Evolutionary conservation across 768 basidiomycete species (phyloP).

Genomic region (Psilocybe sp.): DNA sequence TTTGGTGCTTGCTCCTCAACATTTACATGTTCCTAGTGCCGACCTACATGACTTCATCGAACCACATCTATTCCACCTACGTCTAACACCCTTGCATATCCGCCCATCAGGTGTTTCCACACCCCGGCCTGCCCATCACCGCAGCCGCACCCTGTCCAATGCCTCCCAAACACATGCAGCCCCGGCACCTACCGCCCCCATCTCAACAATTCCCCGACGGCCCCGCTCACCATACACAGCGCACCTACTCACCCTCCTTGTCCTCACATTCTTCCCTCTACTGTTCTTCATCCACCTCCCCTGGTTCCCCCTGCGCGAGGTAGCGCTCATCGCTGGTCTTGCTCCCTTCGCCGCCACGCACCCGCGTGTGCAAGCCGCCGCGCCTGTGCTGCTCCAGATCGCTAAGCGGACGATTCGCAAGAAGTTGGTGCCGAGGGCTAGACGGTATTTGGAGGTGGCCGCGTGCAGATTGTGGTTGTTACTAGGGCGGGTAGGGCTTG

Average conservation of each 20-base stretch:
- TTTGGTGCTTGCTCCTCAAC: background rate
- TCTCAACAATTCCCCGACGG: background rate
- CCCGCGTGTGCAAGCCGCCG: constrained; percentile 32
- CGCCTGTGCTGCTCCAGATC: background rate
- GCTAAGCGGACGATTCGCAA: too few relatives aligned
- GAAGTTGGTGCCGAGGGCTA: too few relatives aligned
- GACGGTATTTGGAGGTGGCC: too few relatives aligned
- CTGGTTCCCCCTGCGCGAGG: constrained; percentile 43
- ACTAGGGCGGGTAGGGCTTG: too few relatives aligned
- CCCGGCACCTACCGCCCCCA: background rate
- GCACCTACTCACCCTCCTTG: constrained; percentile 47
- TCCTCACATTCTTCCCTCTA: constrained; percentile 50
- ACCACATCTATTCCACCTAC: constrained; percentile 49
- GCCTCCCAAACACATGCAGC: constrained; percentile 9
- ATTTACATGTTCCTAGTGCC: constrained; percentile 38
- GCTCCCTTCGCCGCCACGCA: constrained; percentile 52
- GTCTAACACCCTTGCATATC: constrained; percentile 42
- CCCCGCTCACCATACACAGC: constrained; percentile 47
- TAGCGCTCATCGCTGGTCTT: constrained; percentile 47
- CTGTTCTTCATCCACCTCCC: constrained; percentile 42
- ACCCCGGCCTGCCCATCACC: constrained; percentile 7
- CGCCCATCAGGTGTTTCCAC: constrained; percentile 5
- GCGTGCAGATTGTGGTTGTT: too few relatives aligned
- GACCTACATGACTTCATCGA: constrained; percentile 55
- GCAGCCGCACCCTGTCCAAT: constrained; percentile 6